Conservation (phyloP, 2,329 filamentous ascomycete genomes). For the Penicillium sp. region DNA sequence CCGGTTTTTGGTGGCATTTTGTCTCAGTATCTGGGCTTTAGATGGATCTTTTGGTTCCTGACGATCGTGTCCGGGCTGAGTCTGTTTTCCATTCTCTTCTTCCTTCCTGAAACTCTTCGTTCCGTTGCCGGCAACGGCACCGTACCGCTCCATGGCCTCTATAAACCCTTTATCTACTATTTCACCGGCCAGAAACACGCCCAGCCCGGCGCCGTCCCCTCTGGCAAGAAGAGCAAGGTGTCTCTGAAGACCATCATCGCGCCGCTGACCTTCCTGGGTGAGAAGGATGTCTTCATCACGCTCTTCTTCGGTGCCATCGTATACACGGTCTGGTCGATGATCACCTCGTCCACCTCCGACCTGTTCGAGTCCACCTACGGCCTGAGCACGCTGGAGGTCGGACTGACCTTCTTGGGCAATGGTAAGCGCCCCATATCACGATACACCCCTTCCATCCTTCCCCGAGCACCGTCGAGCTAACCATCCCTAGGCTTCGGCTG, state of each 20-base stretch:
- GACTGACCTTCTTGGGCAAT: conserved; percentile 44
- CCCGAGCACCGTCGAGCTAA: background rate
- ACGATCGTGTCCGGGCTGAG: conserved; percentile 36
- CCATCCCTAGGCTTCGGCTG: conserved; percentile 33
- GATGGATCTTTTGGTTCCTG: conserved; percentile 45
- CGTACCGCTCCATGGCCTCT: conserved; percentile 38
- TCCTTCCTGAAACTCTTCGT: conserved; percentile 49
- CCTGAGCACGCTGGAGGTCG: conserved; percentile 42
- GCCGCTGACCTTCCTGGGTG: conserved; percentile 43
- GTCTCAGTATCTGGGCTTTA: conserved; percentile 38
- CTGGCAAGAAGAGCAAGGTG: conserved; percentile 25
- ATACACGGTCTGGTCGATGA: conserved; percentile 52
- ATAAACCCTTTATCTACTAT: conserved; percentile 42
- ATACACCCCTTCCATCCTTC: no score
- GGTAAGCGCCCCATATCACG: no score
- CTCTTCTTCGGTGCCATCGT: conserved; percentile 46
- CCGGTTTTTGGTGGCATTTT: conserved; percentile 45
- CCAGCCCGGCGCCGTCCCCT: conserved; percentile 14
- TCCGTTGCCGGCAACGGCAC: conserved; percentile 47
- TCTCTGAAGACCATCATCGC: conserved; percentile 36
- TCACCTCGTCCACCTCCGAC: conserved; percentile 46
- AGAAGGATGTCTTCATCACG: conserved; percentile 49
- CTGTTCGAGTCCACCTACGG: conserved; percentile 39
- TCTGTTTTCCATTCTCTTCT: conserved; percentile 36
- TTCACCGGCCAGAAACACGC: conserved; percentile 21